A percentile compares a stretch with the other conserved stretches of the same genome.
phyloP scores from a whole-genome alignment of 2,329 filamentous ascomycete species.

The Arthrobotrys pseudoclavata region DNA sequence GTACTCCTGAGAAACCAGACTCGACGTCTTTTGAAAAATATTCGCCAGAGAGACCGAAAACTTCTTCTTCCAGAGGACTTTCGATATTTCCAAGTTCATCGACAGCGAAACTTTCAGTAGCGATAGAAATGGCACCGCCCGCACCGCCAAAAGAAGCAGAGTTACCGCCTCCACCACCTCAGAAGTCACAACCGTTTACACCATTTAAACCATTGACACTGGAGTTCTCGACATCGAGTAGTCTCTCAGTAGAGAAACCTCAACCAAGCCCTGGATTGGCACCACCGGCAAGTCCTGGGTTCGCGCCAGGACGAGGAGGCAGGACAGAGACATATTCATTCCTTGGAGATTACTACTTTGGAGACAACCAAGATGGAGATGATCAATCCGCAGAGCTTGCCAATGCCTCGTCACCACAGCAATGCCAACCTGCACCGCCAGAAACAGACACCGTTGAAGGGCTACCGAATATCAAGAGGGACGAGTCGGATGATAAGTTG shows the following conservation, averaged over 20 bases:
- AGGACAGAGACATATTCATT: conserved; percentile 56
- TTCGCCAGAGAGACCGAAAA: conserved; percentile 33
- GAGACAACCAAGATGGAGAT: conserved; percentile 38
- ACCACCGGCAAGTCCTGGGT: conserved; percentile 48
- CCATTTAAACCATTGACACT: conserved; percentile 17
- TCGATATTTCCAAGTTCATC: conserved; percentile 49
- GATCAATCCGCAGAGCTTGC: conserved; percentile 6
- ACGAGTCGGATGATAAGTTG: conserved; percentile 28
- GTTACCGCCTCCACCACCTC: conserved; percentile 30
- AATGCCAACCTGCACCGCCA: conserved; percentile 18
- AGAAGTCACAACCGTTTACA: conserved; percentile 11
- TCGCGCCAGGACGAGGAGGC: conserved; percentile 40
- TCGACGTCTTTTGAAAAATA: conserved; percentile 6
- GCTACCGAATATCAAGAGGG: conserved; percentile 9
- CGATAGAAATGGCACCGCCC: conserved; percentile 15
- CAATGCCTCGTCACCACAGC: background rate
- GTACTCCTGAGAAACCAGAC: conserved; percentile 21
- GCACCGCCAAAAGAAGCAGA: conserved; percentile 25
- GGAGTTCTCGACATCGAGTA: conserved; percentile 32
- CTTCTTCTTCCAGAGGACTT: conserved; percentile 40
- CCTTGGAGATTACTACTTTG: conserved; percentile 59
- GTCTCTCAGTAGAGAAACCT: conserved; percentile 37
- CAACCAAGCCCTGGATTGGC: conserved; percentile 43
- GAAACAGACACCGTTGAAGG: background rate
- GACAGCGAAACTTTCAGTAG: conserved; percentile 20